These are phyloP conservation scores for Amaranthus hypochondriacus DNA, from an alignment of 148 eudicot genomes.

Conservation along the genomic window DNA sequence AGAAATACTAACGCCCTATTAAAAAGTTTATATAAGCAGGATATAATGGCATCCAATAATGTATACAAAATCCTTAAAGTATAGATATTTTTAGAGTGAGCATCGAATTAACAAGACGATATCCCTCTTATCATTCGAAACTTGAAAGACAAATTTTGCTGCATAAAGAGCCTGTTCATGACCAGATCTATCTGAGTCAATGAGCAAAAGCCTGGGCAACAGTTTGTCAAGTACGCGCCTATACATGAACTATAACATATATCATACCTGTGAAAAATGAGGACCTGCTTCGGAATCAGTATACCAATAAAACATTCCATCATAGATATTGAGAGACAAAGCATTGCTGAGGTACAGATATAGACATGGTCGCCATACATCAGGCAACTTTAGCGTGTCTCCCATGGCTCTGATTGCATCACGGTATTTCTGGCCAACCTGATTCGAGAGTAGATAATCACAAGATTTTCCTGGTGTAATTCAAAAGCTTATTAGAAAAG, in stretches of 20 bases:
- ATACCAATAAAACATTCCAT: conserved; percentile 93
- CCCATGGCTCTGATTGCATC: conserved; percentile 73
- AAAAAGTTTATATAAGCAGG: no score
- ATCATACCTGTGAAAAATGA: conserved; percentile 65
- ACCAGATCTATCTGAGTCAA: not conserved
- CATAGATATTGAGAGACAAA: conserved; percentile 56
- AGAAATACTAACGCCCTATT: no score
- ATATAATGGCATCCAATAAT: no score
- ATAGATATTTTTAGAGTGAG: no score
- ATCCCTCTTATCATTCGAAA: no score
- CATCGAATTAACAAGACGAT: no score
- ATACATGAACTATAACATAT: not conserved
- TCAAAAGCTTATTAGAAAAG: not conserved
- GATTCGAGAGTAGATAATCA: conserved; percentile 12
- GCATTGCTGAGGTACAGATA: conserved; percentile 80
- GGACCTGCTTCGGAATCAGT: conserved; percentile 80
- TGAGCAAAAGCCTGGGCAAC: not conserved
- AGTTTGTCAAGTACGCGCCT: not conserved
- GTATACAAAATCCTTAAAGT: no score
- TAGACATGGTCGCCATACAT: conserved; percentile 89
- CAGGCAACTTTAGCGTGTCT: conserved; percentile 63
- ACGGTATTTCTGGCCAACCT: conserved; percentile 58
- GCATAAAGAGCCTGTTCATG: no score
- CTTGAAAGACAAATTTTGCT: no score
- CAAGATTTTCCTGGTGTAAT: not conserved